These are phyloP conservation scores for Polytrichum commune DNA, from an alignment of 225 moss, liverwort and hornwort genomes.

Conservation along the genomic window DNA sequence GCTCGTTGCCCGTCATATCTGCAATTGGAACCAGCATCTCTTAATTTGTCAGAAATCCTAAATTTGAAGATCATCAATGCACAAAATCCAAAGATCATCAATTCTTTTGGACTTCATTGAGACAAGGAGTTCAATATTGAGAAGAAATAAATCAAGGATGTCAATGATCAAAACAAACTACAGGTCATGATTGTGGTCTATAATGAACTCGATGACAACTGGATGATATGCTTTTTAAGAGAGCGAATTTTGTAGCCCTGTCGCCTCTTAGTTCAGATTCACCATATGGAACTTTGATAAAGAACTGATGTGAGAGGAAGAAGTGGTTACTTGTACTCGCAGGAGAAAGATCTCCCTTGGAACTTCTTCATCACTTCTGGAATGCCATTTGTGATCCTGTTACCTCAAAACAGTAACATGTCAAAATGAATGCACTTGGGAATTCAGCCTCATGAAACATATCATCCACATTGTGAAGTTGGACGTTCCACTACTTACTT, in stretches of 20 bases:
- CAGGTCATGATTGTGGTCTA: too few relatives aligned
- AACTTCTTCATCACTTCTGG: slow-evolving; percentile 77
- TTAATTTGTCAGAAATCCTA: too few relatives aligned
- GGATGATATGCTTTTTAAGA: too few relatives aligned
- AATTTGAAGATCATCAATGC: too few relatives aligned
- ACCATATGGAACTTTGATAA: background rate
- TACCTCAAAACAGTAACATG: slow-evolving; percentile 8
- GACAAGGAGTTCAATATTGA: too few relatives aligned
- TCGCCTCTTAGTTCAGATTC: background rate
- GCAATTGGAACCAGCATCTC: slow-evolving; percentile 2
- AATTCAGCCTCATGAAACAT: background rate
- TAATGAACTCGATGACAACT: too few relatives aligned
- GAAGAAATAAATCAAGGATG: too few relatives aligned
- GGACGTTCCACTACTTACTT: slow-evolving; percentile 50
- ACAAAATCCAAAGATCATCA: too few relatives aligned
- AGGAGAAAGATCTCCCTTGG: slow-evolving; percentile 75
- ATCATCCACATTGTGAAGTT: slow-evolving; percentile 9
- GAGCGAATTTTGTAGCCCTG: too few relatives aligned
- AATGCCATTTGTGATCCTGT: slow-evolving; percentile 87
- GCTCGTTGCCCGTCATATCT: slow-evolving; percentile 92
- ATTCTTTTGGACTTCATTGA: too few relatives aligned
- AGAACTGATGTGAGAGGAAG: background rate
- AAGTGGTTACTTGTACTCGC: slow-evolving; percentile 77
- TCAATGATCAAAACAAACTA: too few relatives aligned
- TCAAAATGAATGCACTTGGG: background rate